phyloP scores from a whole-genome alignment of 768 basidiomycete genomes.

The Suillus ampliporus region DNA sequence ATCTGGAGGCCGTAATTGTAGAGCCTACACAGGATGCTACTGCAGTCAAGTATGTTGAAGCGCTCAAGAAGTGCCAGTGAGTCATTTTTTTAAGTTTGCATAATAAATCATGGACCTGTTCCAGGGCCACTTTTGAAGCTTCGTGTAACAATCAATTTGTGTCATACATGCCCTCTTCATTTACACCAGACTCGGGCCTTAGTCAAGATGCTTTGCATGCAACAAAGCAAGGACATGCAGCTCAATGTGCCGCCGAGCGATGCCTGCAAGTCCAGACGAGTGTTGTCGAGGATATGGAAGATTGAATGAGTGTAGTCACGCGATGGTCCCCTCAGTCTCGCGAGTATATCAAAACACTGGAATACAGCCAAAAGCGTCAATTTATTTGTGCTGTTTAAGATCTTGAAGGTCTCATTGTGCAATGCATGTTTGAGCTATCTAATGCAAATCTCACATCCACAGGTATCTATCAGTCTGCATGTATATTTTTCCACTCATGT shows the following conservation, averaged over 20 bases:
- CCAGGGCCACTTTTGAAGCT: not conserved
- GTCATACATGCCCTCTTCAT: constrained; percentile 19
- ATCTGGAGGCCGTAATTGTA: no score
- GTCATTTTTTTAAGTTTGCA: constrained; percentile 1
- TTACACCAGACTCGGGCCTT: constrained; percentile 15
- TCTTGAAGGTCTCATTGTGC: constrained; percentile 40
- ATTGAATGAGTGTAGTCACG: constrained; percentile 27
- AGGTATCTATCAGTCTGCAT: no score
- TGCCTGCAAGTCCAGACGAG: constrained; percentile 15
- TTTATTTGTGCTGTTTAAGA: constrained; percentile 39
- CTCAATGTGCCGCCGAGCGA: constrained; percentile 21
- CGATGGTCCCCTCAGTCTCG: constrained; percentile 32
- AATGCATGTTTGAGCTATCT: constrained; percentile 44
- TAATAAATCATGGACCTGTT: not conserved
- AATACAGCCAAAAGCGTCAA: constrained; percentile 9
- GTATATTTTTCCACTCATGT: no score
- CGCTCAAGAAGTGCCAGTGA: constrained; percentile 7
- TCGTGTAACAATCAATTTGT: constrained; percentile 15
- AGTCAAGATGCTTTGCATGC: constrained; percentile 23
- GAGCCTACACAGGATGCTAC: no score
- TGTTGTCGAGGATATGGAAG: constrained; percentile 17
- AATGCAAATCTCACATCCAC: constrained; percentile 42
- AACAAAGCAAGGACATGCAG: constrained; percentile 27
- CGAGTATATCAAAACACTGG: constrained; percentile 28
- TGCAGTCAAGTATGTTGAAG: no score